A percentile compares a stretch with the other conserved stretches of the same genome.
These are phyloP conservation scores for Madurella mycetomatis DNA, from an alignment of 2,329 filamentous ascomycete genomes.

Conservation along the genomic window DNA sequence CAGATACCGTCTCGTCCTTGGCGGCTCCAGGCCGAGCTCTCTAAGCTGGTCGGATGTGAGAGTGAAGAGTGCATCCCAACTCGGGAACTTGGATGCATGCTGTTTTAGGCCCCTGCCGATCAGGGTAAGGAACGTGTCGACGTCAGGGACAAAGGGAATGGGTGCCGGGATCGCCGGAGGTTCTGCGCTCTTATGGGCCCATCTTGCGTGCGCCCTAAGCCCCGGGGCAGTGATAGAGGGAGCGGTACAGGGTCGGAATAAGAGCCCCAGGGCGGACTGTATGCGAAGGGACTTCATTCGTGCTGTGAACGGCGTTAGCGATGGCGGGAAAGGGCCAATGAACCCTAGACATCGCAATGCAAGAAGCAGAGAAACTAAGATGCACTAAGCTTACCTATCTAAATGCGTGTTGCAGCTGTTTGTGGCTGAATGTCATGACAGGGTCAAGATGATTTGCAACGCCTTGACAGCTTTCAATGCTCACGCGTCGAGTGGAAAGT, in stretches of 20 bases:
- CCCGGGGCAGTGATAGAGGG: constrained; percentile 23
- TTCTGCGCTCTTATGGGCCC: constrained; percentile 39
- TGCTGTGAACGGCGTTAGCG: constrained; percentile 16
- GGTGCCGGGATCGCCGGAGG: constrained; percentile 57
- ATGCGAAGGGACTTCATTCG: constrained; percentile 30
- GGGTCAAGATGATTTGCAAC: constrained; percentile 12
- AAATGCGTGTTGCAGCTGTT: constrained; percentile 9
- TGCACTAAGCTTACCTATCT: constrained; percentile 16
- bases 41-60: constrained; percentile 72
- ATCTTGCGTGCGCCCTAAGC: constrained; percentile 37
- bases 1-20: constrained; percentile 77
- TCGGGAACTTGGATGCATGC: constrained; percentile 80
- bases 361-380: background rate
- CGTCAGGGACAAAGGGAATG: constrained; percentile 81
- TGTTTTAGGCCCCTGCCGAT: constrained; percentile 83
- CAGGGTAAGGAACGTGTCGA: constrained; percentile 78
- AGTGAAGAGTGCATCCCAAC: constrained; percentile 87
- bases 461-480: constrained; percentile 11
- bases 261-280: constrained; percentile 26
- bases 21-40: constrained; percentile 80
- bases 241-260: constrained; percentile 30
- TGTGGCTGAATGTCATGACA: constrained; percentile 16
- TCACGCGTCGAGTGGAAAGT: constrained; percentile 18
- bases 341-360: background rate
- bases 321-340: background rate